These are phyloP conservation scores for Ichthyophthirius multifiliis DNA, from an alignment of 169 alveolate species.

Conservation along the genomic window DNA sequence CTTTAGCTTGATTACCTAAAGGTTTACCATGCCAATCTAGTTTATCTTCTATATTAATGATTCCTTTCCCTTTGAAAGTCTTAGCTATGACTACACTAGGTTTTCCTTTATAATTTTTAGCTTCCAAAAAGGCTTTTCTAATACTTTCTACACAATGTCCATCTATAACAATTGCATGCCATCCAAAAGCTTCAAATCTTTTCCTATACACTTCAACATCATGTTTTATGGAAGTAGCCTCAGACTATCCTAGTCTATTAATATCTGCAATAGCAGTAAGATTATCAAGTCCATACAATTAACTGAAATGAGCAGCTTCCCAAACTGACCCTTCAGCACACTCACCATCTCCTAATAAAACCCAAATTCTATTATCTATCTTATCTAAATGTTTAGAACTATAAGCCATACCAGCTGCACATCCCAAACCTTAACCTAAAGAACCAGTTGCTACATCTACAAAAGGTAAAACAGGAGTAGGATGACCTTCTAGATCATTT, in stretches of 20 bases:
- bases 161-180: slow-evolving; percentile 48
- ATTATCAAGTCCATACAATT: slow-evolving; percentile 55
- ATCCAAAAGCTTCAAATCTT: slow-evolving; percentile 66
- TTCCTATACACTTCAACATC: slow-evolving; percentile 34
- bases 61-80: slow-evolving; percentile 60
- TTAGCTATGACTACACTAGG: slow-evolving; percentile 58
- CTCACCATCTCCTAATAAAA: slow-evolving; percentile 50
- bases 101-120: slow-evolving; percentile 13
- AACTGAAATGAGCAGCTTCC: slow-evolving; percentile 69
- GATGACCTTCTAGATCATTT: slow-evolving; percentile 67
- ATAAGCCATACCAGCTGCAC: slow-evolving; percentile 59
- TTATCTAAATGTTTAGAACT: slow-evolving; percentile 35
- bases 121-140: neutral
- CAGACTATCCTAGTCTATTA: slow-evolving; percentile 68
- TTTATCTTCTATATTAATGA: slow-evolving; percentile 43
- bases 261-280: slow-evolving; percentile 58
- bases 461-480: slow-evolving; percentile 67
- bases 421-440: slow-evolving; percentile 66
- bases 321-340: slow-evolving; percentile 61
- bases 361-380: slow-evolving; percentile 32
- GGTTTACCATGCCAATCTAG: slow-evolving; percentile 67
- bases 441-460: slow-evolving; percentile 71
- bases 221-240: slow-evolving; percentile 52
- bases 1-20: slow-evolving; percentile 28
- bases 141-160: slow-evolving; percentile 49